Conservation (phyloP, 2,329 filamentous ascomycete species). For the Plenodomus lindquistii region DNA sequence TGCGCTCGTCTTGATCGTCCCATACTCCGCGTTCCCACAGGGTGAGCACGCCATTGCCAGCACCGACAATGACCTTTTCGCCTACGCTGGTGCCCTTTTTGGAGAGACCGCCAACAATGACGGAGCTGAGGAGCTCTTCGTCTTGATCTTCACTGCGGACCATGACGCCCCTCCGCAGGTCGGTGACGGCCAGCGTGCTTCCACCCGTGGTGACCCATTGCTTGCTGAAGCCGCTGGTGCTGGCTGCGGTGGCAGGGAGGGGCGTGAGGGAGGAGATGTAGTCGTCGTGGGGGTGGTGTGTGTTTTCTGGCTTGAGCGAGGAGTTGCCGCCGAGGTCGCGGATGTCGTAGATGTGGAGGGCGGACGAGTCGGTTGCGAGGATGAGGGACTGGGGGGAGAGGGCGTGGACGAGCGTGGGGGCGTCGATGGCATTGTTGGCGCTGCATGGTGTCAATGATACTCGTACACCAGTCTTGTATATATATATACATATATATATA, state of each 20-base stretch:
- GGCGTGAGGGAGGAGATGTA: constrained; percentile 88
- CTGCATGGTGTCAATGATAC: constrained; percentile 32
- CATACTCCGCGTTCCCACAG: constrained; percentile 93
- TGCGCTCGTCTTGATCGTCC: constrained; percentile 92
- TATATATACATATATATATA: too few relatives aligned
- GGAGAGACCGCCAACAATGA: constrained; percentile 76
- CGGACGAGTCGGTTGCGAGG: constrained; percentile 86
- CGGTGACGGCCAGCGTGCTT: constrained; percentile 86
- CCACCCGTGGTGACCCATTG: constrained; percentile 95
- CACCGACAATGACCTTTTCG: constrained; percentile 75
- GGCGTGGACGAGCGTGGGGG: constrained; percentile 78
- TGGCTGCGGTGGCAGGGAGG: constrained; percentile 76
- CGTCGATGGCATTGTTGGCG: constrained; percentile 60
- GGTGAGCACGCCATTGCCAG: constrained; percentile 79
- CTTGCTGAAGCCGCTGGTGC: constrained; percentile 86
- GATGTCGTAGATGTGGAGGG: constrained; percentile 85
- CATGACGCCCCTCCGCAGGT: constrained; percentile 82
- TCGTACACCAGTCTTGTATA: too few relatives aligned
- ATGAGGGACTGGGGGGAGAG: constrained; percentile 88
- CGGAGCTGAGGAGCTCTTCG: constrained; percentile 83
- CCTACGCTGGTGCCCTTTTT: constrained; percentile 72
- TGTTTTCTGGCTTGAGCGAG: constrained; percentile 68
- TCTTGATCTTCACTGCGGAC: constrained; percentile 93
- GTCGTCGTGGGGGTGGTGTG: constrained; percentile 85
- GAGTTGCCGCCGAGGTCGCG: constrained; percentile 57